These are phyloP conservation scores for Macadamia tetraphylla DNA, from an alignment of 164 flowering plant genomes.

Conservation along the genomic window DNA sequence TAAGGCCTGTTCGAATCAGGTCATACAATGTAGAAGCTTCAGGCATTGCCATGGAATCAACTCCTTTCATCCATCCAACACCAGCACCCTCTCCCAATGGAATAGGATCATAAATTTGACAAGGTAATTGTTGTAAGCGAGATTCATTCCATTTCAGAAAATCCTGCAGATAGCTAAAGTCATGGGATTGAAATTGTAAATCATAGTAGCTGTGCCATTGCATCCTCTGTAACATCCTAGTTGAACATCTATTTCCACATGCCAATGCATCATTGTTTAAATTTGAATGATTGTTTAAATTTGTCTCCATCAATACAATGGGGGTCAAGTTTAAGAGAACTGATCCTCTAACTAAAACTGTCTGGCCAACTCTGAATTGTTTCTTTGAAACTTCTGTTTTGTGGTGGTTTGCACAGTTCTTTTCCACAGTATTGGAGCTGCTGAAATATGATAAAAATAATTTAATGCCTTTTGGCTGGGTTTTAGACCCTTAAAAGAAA, in stretches of 20 bases:
- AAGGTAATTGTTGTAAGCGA: constrained; percentile 48
- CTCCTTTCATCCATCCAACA: constrained; percentile 79
- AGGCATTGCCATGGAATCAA: constrained; percentile 71
- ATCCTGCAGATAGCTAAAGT: constrained; percentile 46
- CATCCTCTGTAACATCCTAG: background rate
- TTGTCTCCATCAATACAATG: background rate
- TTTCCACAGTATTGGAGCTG: background rate
- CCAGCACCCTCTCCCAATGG: constrained; percentile 98
- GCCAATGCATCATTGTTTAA: background rate
- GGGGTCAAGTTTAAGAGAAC: background rate
- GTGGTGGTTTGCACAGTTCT: background rate
- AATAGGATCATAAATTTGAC: constrained; percentile 77
- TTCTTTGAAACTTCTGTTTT: background rate
- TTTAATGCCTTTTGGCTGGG: too few relatives aligned
- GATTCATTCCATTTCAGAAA: constrained; percentile 67
- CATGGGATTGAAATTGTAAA: background rate
- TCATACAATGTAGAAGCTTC: constrained; percentile 77
- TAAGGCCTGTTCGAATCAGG: constrained; percentile 69
- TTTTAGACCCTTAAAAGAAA: too few relatives aligned
- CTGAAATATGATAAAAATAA: background rate
- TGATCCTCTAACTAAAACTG: background rate
- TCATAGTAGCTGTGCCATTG: background rate
- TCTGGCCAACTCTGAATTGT: background rate
- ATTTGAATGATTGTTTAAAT: background rate
- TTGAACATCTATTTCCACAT: background rate